Conservation (phyloP, 2,329 filamentous ascomycete species). For the Ophiostoma triangulosporum region DNA sequence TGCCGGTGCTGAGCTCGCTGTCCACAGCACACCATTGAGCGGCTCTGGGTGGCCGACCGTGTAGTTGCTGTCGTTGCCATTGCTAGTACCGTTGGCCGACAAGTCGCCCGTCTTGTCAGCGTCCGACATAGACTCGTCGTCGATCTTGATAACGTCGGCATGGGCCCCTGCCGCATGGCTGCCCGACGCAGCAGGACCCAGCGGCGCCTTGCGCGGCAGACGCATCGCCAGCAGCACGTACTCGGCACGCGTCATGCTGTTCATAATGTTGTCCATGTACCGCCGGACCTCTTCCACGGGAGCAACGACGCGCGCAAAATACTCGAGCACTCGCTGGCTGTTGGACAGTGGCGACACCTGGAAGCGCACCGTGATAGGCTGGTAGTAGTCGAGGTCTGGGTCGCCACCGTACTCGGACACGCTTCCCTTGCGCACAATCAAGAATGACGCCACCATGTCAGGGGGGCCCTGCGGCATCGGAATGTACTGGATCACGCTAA, state of each 20-base stretch:
- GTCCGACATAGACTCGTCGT: slow-evolving; percentile 1
- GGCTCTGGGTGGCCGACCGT: slow-evolving; percentile 9
- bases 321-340: slow-evolving; percentile 44
- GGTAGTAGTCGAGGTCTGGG: slow-evolving; percentile 56
- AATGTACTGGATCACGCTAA: slow-evolving; percentile 60
- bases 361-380: slow-evolving; percentile 55
- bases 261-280: slow-evolving; percentile 60
- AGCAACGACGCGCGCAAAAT: slow-evolving; percentile 46
- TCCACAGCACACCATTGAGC: slow-evolving; percentile 14
- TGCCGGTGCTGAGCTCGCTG: slow-evolving; percentile 5
- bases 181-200: neutral
- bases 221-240: slow-evolving; percentile 56
- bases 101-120: slow-evolving; percentile 18
- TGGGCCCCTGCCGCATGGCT: neutral
- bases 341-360: slow-evolving; percentile 8
- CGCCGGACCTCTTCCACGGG: slow-evolving; percentile 47
- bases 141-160: neutral
- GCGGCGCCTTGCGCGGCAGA: slow-evolving; percentile 33
- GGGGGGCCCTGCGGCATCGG: slow-evolving; percentile 32
- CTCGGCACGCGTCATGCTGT: slow-evolving; percentile 53
- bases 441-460: slow-evolving; percentile 59
- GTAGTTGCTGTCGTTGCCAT: slow-evolving; percentile 3
- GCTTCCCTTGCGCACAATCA: slow-evolving; percentile 61
- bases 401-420: slow-evolving; percentile 52
- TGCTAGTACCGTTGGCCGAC: neutral